A percentile compares a stretch with the other conserved stretches of the same genome.
These are phyloP conservation scores for Quercus phellos DNA, from an alignment of 331 rosid genomes.

Conservation along the genomic window DNA sequence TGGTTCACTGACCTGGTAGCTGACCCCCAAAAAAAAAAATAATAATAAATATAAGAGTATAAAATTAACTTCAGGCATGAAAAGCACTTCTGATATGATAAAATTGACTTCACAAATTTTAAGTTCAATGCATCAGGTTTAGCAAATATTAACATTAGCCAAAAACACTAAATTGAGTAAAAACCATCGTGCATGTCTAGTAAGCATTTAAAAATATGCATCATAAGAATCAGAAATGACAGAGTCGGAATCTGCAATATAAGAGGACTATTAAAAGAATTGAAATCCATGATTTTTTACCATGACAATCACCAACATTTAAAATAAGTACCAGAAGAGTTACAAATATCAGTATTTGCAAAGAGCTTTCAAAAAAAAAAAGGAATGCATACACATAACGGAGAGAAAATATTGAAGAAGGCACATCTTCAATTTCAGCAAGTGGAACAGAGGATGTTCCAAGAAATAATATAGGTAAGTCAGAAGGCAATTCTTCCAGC, in stretches of 20 bases:
- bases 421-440: constrained; percentile 63
- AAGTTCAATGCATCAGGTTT: background rate
- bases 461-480: constrained; percentile 73
- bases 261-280: background rate
- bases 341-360: background rate
- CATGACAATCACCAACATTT: background rate
- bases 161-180: background rate
- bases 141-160: background rate
- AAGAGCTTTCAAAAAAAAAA: constrained; percentile 5
- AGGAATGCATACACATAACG: constrained; percentile 60
- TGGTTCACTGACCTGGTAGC: constrained; percentile 65
- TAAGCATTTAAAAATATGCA: background rate
- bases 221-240: background rate
- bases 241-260: background rate
- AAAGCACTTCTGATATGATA: background rate
- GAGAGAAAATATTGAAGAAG: constrained; percentile 62
- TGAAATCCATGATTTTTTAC: background rate
- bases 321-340: constrained; percentile 5
- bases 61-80: constrained; percentile 3
- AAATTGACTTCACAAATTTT: background rate
- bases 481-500: constrained; percentile 84
- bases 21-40: constrained; percentile 27
- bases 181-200: background rate
- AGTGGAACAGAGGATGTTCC: constrained; percentile 65
- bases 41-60: constrained; percentile 11